These are phyloP conservation scores for Acacia pycnantha DNA, from an alignment of 331 rosid genomes.

Conservation along the genomic window DNA sequence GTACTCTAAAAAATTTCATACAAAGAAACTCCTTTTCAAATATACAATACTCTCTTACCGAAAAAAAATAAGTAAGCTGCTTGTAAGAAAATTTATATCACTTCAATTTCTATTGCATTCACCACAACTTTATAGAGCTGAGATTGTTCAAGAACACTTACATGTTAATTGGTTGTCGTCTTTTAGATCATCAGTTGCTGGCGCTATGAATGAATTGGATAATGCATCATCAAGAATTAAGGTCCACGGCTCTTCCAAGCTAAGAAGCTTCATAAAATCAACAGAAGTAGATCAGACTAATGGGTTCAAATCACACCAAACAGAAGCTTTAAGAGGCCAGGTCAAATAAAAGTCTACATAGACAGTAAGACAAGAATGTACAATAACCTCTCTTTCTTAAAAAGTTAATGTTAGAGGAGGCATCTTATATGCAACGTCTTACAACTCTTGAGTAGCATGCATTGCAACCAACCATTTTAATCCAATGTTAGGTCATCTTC, in stretches of 20 bases:
- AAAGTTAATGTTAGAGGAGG: background rate
- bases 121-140: background rate
- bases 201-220: conserved; percentile 90
- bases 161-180: conserved; percentile 78
- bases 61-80: background rate
- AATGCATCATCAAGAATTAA: conserved; percentile 89
- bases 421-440: background rate
- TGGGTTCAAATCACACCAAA: background rate
- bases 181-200: conserved; percentile 75
- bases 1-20: no score
- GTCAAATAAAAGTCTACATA: conserved; percentile 17
- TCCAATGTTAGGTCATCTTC: background rate
- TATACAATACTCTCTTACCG: no score
- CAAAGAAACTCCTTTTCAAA: no score
- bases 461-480: background rate
- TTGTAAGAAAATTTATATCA: background rate
- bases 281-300: conserved; percentile 19
- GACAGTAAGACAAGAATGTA: background rate
- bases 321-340: background rate
- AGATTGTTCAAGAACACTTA: conserved; percentile 44
- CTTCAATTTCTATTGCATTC: background rate
- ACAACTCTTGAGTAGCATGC: background rate
- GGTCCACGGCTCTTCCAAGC: conserved; percentile 82
- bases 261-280: conserved; percentile 65
- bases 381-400: conserved; percentile 1